Evolutionary conservation across 805 yeast species (phyloP).

Genomic region (Metschnikowia proteae): DNA sequence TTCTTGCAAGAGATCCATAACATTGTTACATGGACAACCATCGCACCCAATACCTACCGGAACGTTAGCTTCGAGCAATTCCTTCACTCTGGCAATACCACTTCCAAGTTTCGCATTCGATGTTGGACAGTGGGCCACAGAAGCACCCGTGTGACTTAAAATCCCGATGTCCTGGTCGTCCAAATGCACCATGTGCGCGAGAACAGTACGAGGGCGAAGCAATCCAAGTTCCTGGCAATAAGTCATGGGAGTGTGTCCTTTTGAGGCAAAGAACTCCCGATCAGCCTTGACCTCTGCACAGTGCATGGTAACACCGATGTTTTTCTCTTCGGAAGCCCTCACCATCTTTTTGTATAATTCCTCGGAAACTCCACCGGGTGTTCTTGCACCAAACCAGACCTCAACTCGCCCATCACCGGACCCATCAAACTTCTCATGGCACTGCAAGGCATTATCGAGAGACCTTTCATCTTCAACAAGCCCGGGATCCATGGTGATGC

Average conservation of each 20-base stretch:
- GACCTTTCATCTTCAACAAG: constrained; percentile 14
- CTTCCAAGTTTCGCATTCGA: constrained; percentile 21
- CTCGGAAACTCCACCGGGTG: constrained; percentile 16
- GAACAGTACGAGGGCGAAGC: constrained; percentile 14
- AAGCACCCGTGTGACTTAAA: constrained; percentile 12
- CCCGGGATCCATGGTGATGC: constrained; percentile 14
- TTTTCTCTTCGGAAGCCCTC: constrained; percentile 10
- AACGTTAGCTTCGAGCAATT: constrained; percentile 13
- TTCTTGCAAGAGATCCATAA: constrained; percentile 20
- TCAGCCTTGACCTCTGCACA: constrained; percentile 17
- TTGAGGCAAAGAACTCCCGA: constrained; percentile 14
- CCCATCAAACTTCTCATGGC: constrained; percentile 11
- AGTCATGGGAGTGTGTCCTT: constrained; percentile 17
- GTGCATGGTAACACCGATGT: constrained; percentile 15
- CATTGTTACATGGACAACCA: constrained; percentile 21
- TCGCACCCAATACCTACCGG: constrained; percentile 21
- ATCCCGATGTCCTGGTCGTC: constrained; percentile 13
- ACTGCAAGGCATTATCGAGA: constrained; percentile 10
- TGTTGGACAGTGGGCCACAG: constrained; percentile 19
- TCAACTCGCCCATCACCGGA: constrained; percentile 15
- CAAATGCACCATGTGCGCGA: constrained; percentile 17
- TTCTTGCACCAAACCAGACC: constrained; percentile 17
- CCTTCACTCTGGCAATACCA: constrained; percentile 18
- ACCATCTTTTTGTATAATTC: constrained; percentile 14
- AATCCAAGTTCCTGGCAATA: constrained; percentile 14